These are phyloP conservation scores for Ilyonectria mors-panacis DNA, from an alignment of 2,329 filamentous ascomycete genomes.

Conservation along the genomic window DNA sequence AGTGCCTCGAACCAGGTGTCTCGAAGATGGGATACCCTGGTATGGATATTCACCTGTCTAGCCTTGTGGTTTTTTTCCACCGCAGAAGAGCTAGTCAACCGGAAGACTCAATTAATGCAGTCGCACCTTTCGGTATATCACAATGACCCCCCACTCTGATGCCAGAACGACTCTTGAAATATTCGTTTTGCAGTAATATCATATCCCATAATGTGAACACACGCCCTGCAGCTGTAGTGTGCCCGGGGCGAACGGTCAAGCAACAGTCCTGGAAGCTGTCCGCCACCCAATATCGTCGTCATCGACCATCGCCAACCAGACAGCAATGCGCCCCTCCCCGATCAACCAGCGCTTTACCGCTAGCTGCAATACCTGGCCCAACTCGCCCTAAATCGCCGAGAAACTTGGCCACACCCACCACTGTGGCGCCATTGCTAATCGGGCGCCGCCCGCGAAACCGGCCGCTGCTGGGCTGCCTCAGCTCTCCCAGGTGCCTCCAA, in stretches of 20 bases:
- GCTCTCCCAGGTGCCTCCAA: conserved; percentile 8
- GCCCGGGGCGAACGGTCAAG: neutral
- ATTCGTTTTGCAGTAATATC: neutral
- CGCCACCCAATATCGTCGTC: conserved; percentile 1
- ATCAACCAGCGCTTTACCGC: neutral
- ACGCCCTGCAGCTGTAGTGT: neutral
- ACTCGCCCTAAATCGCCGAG: neutral
- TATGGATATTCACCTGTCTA: neutral
- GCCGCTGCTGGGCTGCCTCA: neutral
- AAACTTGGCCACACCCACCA: neutral
- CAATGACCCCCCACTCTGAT: neutral
- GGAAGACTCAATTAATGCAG: neutral
- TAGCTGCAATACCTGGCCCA: neutral
- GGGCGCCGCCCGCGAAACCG: neutral
- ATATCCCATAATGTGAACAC: neutral
- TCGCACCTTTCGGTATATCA: neutral
- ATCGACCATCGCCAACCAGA: neutral
- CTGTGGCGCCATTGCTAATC: neutral
- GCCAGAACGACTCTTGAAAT: neutral
- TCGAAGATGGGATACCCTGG: too few relatives aligned
- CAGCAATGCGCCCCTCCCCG: neutral
- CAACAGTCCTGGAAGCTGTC: neutral
- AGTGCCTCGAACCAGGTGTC: too few relatives aligned
- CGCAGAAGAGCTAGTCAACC: neutral
- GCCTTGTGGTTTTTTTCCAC: too few relatives aligned